Evolutionary conservation across 306 rosid genomes (phyloP), one percentile per base, ranked within the genome.

Genomic region (Cicer chorassanicum): DNA sequence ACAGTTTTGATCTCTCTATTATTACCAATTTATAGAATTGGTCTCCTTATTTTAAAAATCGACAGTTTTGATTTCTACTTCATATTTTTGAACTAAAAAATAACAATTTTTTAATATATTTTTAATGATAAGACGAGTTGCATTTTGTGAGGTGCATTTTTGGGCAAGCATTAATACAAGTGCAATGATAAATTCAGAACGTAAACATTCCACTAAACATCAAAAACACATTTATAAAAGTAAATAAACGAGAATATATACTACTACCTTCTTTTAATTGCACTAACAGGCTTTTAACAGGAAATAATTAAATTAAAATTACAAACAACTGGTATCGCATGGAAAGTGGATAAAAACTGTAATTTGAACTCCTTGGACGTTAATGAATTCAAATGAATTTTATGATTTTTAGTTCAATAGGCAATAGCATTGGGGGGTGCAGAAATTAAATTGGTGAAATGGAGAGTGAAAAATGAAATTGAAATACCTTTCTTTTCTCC

Each of bases 401-500:
- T 41, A 51, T 45, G 50, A 50, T 74, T 16, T 54, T 40, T 13
- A 61, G 38, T 62, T 74, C 54, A 34, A 43, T 36, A 74, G 15
- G 15, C 48, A 70, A 46, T 21, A 51, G 41, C 14, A 36, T 29
- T 29, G 34, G 21, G 51, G 53, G 15, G 46, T 55, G 9, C 57
- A 82, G 76, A 77, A 43, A 75, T 39, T 49, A 48, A 56, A 65
- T n/a, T 50, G 34, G 49, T 55, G 12, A 53, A 70, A 4, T n/a
- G 49, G 39, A 6, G 70, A 39, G 54, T 38, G 42, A 45, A 62
- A 79, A 45, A 5, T 51, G 61, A 44, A 71, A 55, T 1, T 8
- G 8, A 45, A 53, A 75, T 18, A 48, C 73, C 62, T 70, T 21
- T 54, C 74, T 38, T 70, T 38, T 70, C 70, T 63, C 73, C 60